These are phyloP conservation scores for Metarhizium sp. DNA, from an alignment of 2,329 filamentous ascomycete genomes.

Conservation along the genomic window DNA sequence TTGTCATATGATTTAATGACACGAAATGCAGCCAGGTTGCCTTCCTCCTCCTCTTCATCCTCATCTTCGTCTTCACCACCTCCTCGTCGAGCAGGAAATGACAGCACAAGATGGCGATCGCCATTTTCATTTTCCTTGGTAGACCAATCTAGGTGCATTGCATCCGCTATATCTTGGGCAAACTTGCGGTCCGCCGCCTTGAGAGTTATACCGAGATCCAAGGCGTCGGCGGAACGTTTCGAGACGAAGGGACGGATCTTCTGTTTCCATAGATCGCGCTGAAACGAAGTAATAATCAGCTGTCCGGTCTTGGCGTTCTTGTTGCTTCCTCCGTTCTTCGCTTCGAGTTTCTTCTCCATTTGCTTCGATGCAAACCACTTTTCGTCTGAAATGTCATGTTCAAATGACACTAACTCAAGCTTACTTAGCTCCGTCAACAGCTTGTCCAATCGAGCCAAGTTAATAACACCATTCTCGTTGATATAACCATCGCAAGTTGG, in stretches of 20 bases:
- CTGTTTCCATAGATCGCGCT: conserved; percentile 73
- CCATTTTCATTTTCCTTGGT: conserved; percentile 49
- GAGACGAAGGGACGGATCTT: conserved; percentile 75
- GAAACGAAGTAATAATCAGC: conserved; percentile 65
- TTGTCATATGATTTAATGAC: conserved; percentile 88
- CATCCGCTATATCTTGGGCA: conserved; percentile 72
- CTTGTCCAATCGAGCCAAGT: conserved; percentile 66
- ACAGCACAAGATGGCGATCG: conserved; percentile 40
- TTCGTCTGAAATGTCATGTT: conserved; percentile 78
- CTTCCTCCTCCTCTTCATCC: conserved; percentile 57
- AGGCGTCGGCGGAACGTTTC: conserved; percentile 50
- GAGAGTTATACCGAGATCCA: conserved; percentile 66
- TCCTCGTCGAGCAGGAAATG: conserved; percentile 38
- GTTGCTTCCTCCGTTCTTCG: conserved; percentile 48
- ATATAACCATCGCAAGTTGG: conserved; percentile 88
- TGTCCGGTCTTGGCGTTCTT: conserved; percentile 46
- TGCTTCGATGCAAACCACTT: conserved; percentile 89
- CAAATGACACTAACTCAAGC: conserved; percentile 88
- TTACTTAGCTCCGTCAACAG: conserved; percentile 78
- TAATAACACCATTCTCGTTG: conserved; percentile 90
- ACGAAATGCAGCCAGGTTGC: conserved; percentile 74
- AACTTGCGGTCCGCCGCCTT: conserved; percentile 87
- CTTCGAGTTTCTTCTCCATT: conserved; percentile 51
- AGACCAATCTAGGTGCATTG: conserved; percentile 46
- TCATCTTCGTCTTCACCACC: conserved; percentile 25